A percentile compares a stretch with the other conserved stretches of the same genome.
phyloP scores from a whole-genome alignment of 306 rosid species.

The Dryas drummondii region DNA sequence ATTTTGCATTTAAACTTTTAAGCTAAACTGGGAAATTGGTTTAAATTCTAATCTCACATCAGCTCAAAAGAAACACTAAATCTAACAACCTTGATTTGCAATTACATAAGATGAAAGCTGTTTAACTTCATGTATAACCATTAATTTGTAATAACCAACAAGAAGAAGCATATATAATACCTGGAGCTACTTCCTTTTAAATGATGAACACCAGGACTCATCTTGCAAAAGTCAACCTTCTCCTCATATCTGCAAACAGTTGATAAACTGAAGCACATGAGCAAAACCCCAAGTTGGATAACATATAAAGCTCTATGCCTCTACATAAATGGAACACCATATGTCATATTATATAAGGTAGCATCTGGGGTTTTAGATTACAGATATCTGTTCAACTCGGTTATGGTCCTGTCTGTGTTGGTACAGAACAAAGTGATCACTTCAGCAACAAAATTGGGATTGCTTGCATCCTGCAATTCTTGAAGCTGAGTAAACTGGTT shows the following conservation, averaged over 20 bases:
- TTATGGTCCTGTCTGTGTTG: neutral
- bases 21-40: neutral
- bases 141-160: too few relatives aligned
- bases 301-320: too few relatives aligned
- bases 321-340: neutral
- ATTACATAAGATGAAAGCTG: neutral
- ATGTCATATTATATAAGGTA: neutral
- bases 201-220: constrained; percentile 14
- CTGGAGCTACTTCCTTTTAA: constrained; percentile 31
- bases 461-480: constrained; percentile 12
- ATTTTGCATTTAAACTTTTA: too few relatives aligned
- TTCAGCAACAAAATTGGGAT: constrained; percentile 26
- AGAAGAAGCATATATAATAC: neutral
- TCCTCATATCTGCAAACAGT: constrained; percentile 13
- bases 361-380: constrained; percentile 11
- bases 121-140: neutral
- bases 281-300: neutral
- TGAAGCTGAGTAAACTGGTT: constrained; percentile 26
- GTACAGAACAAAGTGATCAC: constrained; percentile 13
- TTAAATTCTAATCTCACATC: neutral
- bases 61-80: neutral
- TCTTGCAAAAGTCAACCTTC: constrained; percentile 7
- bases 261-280: neutral
- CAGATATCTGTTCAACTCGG: constrained; percentile 10
- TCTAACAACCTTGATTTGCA: neutral